Conservation (phyloP, 345 rosid species). For the rapeseed (Brassica napus) region Da-Ae NC_063447.1:58503001-58503500, state of each 20-base stretch:
- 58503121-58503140: constrained; percentile 95
- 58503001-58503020: constrained; percentile 37
- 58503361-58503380: constrained; percentile 77
- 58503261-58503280: constrained; percentile 61
- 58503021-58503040: constrained; percentile 87
- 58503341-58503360: constrained; percentile 62
- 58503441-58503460: background rate
- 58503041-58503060: constrained; percentile 80
- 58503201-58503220: constrained; percentile 23
- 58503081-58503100: constrained; percentile 82
- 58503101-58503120: constrained; percentile 89
- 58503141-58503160: constrained; percentile 55
- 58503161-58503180: constrained; percentile 33
- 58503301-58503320: constrained; percentile 70
- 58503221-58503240: constrained; percentile 95
- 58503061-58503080: constrained; percentile 90
- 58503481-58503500: background rate
- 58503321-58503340: constrained; percentile 58
- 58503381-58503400: constrained; percentile 65
- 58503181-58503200: background rate
- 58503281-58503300: constrained; percentile 47
- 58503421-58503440: constrained; percentile 27
- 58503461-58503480: background rate
- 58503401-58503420: constrained; percentile 88
- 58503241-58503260: constrained; percentile 79